phyloP scores from a whole-genome alignment of 1,139 yeast genomes.

The Kodamaea alishanica region DNA sequence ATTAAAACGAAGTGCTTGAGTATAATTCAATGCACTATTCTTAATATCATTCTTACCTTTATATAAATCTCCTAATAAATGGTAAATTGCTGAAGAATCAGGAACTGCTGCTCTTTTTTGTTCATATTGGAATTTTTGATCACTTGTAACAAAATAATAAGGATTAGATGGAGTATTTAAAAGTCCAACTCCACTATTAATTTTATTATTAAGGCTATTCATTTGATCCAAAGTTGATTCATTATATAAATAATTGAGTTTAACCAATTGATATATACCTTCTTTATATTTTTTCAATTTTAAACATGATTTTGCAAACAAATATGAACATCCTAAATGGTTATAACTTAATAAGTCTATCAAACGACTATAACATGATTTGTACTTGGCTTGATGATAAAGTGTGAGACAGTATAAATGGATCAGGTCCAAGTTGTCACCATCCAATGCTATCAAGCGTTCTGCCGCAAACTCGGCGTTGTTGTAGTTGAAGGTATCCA shows the following conservation, averaged over 20 bases:
- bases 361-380: constrained; percentile 55
- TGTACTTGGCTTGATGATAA: constrained; percentile 51
- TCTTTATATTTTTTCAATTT: constrained; percentile 53
- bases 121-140: constrained; percentile 34
- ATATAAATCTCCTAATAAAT: constrained; percentile 70
- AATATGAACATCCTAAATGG: constrained; percentile 68
- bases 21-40: constrained; percentile 63
- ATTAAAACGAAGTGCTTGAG: constrained; percentile 65
- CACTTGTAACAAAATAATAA: constrained; percentile 21
- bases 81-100: constrained; percentile 61
- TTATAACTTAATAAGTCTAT: constrained; percentile 29
- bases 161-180: constrained; percentile 8
- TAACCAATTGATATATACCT: constrained; percentile 57
- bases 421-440: constrained; percentile 48
- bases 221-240: constrained; percentile 21
- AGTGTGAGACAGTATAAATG: constrained; percentile 65
- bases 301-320: constrained; percentile 66
- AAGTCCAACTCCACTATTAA: constrained; percentile 1
- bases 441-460: constrained; percentile 57
- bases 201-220: constrained; percentile 4
- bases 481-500: constrained; percentile 64
- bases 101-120: constrained; percentile 44
- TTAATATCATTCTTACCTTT: constrained; percentile 48
- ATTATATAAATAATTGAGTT: constrained; percentile 33
- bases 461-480: constrained; percentile 85